Percentiles rank a stretch among this genome's conserved stretches.
These are phyloP conservation scores for Hypericum perforatum DNA, from an alignment of 345 rosid genomes.

Conservation along the genomic window DNA sequence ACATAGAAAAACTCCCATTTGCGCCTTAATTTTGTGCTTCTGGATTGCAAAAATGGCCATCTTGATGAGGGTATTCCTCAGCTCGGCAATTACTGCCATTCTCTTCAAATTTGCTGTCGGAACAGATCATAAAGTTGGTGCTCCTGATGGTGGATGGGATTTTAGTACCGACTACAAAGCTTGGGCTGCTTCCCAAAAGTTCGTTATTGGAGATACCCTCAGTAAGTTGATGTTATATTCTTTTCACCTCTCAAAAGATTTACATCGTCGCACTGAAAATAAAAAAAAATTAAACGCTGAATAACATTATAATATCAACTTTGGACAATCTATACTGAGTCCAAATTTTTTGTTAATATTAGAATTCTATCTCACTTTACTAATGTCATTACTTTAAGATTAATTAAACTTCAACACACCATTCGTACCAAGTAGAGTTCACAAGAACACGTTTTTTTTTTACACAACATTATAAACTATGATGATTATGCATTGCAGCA, in stretches of 20 bases:
- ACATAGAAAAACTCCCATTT: too few relatives aligned
- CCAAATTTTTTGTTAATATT: too few relatives aligned
- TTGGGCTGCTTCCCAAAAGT: slow-evolving; percentile 50
- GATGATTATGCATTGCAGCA: slow-evolving; percentile 24
- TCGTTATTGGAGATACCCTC: slow-evolving; percentile 51
- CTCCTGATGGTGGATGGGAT: slow-evolving; percentile 58
- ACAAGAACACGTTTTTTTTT: too few relatives aligned
- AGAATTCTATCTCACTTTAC: too few relatives aligned
- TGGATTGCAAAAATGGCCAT: slow-evolving; percentile 8
- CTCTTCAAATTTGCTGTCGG: slow-evolving; percentile 42
- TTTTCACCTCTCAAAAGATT: not conserved
- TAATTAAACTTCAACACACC: too few relatives aligned
- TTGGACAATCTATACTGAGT: too few relatives aligned
- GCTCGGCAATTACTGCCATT: slow-evolving; percentile 28
- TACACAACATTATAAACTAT: not conserved
- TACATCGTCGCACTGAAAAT: not conserved
- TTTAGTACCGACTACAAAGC: slow-evolving; percentile 28
- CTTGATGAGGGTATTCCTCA: slow-evolving; percentile 7
- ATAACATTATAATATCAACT: too few relatives aligned
- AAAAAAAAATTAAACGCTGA: not conserved
- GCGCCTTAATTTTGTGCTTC: not conserved
- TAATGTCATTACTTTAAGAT: too few relatives aligned
- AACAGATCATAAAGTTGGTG: slow-evolving; percentile 50
- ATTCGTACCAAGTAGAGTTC: too few relatives aligned
- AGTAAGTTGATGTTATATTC: slow-evolving; percentile 44